A percentile compares a stretch with the other conserved stretches of the same genome.
Evolutionary conservation across 176 grass and related monocot species (phyloP).

Genomic region (Musa acuminata): DNA sequence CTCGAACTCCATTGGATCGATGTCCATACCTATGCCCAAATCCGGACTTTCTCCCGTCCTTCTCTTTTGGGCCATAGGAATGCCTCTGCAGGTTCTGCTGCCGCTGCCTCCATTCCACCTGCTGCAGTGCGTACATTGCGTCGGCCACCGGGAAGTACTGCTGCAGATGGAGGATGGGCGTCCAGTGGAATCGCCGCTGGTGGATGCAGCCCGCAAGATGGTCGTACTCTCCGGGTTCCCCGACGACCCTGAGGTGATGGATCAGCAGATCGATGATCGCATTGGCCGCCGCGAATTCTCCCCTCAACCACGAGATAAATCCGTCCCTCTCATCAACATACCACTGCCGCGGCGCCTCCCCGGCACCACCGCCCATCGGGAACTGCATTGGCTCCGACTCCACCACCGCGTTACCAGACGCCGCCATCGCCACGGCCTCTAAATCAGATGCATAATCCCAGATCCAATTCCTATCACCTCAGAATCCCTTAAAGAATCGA

Average conservation of each 20-base stretch:
- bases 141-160: slow-evolving; percentile 81
- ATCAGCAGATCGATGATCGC: slow-evolving; percentile 75
- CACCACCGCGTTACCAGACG: slow-evolving; percentile 9
- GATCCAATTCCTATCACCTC: slow-evolving; percentile 11
- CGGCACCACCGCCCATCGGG: background rate
- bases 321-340: slow-evolving; percentile 61
- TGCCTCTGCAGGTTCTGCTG: slow-evolving; percentile 27
- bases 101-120: slow-evolving; percentile 40
- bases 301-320: slow-evolving; percentile 81
- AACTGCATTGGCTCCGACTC: slow-evolving; percentile 11
- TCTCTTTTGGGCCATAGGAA: slow-evolving; percentile 13
- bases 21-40: slow-evolving; percentile 23
- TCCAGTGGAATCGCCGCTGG: slow-evolving; percentile 73
- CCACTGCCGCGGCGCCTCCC: slow-evolving; percentile 26
- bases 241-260: slow-evolving; percentile 48
- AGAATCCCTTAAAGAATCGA: background rate
- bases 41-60: slow-evolving; percentile 25
- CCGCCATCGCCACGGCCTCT: slow-evolving; percentile 9
- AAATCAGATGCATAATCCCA: slow-evolving; percentile 4
- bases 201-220: slow-evolving; percentile 48
- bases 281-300: slow-evolving; percentile 90
- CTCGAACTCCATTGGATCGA: slow-evolving; percentile 18
- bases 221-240: slow-evolving; percentile 66
- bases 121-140: slow-evolving; percentile 57
- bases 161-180: slow-evolving; percentile 76